Evolutionary conservation across 768 basidiomycete genomes (phyloP).

Genomic region (Leccinum rimulosum): DNA sequence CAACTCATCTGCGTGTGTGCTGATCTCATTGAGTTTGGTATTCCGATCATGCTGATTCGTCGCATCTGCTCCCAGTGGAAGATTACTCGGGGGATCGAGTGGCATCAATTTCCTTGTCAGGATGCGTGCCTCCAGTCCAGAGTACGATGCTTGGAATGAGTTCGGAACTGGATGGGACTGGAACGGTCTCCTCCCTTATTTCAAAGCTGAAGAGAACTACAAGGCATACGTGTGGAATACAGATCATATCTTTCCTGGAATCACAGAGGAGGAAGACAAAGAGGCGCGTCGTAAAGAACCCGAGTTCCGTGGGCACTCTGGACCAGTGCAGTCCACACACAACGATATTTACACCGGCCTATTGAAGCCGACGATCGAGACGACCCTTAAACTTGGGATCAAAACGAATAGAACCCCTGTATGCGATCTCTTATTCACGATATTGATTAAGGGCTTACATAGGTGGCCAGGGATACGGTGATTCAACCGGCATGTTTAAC

Average conservation of each 20-base stretch:
- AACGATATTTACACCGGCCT: slow-evolving; percentile 15
- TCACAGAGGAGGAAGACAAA: slow-evolving; percentile 10
- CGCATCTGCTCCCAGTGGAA: slow-evolving; percentile 6
- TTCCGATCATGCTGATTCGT: neutral
- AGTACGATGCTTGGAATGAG: slow-evolving; percentile 20
- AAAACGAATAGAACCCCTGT: slow-evolving; percentile 16
- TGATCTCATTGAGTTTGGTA: neutral
- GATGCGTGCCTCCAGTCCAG: slow-evolving; percentile 19
- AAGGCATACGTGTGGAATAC: slow-evolving; percentile 6
- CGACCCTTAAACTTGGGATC: slow-evolving; percentile 8
- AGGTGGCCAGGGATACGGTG: slow-evolving; percentile 7
- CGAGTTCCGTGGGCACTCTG: slow-evolving; percentile 11
- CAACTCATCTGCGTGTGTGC: slow-evolving; percentile 4
- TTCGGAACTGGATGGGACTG: slow-evolving; percentile 20
- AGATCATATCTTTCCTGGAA: slow-evolving; percentile 16
- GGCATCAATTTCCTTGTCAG: slow-evolving; percentile 18
- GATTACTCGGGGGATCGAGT: slow-evolving; percentile 21
- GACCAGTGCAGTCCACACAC: slow-evolving; percentile 14
- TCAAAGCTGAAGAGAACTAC: slow-evolving; percentile 15
- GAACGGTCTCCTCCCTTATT: slow-evolving; percentile 14
- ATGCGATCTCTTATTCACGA: neutral
- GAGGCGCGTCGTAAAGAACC: slow-evolving; percentile 8
- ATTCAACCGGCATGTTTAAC: slow-evolving; percentile 20
- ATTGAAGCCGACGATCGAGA: slow-evolving; percentile 11
- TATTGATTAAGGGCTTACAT: neutral